A percentile compares a stretch with the other conserved stretches of the same genome.
Conservation (phyloP, 371 early-diverging fungal species). For the Aphelidium insulamus region DNA sequence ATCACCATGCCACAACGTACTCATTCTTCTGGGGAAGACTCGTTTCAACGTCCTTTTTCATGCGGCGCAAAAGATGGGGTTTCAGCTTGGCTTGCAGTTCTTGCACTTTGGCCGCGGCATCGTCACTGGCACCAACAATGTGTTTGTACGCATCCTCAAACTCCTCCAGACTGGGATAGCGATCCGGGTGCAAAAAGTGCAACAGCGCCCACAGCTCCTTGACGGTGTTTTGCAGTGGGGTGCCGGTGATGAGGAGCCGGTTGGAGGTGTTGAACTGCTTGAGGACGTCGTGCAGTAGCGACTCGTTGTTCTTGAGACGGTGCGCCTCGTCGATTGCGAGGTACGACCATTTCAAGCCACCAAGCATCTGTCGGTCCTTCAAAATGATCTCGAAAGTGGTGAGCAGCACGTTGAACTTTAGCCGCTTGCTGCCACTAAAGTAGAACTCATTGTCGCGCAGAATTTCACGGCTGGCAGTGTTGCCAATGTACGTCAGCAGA, state of each 20-base stretch:
- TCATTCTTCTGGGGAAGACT: constrained; percentile 85
- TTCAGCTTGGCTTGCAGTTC: constrained; percentile 62
- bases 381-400: constrained; percentile 89
- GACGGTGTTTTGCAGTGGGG: constrained; percentile 70
- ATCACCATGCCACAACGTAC: no score
- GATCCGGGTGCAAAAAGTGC: constrained; percentile 61
- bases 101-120: constrained; percentile 59
- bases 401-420: constrained; percentile 75
- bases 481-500: constrained; percentile 68
- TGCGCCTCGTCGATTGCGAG: constrained; percentile 81
- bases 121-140: constrained; percentile 12
- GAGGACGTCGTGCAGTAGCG: constrained; percentile 62
- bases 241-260: constrained; percentile 67
- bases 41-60: constrained; percentile 95
- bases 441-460: constrained; percentile 86
- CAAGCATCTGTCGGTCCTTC: constrained; percentile 59
- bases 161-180: constrained; percentile 37
- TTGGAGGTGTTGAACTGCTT: constrained; percentile 47
- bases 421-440: constrained; percentile 9
- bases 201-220: constrained; percentile 59
- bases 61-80: constrained; percentile 73
- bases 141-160: constrained; percentile 29
- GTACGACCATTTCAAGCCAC: constrained; percentile 56
- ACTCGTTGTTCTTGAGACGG: constrained; percentile 69
- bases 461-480: constrained; percentile 45